phyloP scores from a whole-genome alignment of 805 yeast genomes.

The Zygoascus ofunaensis region DNA sequence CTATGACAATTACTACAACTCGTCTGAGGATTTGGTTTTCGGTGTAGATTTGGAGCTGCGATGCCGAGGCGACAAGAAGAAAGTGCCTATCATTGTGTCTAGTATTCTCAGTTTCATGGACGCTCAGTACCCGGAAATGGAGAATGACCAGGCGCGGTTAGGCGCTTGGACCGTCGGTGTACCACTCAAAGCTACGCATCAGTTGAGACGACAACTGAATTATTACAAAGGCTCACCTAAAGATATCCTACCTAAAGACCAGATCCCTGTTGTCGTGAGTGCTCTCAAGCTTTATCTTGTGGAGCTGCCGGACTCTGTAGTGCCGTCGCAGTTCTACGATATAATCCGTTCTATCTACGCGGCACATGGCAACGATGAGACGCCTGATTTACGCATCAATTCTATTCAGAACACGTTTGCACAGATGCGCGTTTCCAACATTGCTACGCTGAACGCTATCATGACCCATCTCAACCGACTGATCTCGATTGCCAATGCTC shows the following conservation, averaged over 20 bases:
- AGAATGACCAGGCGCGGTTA: constrained; percentile 58
- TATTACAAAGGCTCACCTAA: constrained; percentile 21
- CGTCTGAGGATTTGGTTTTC: constrained; percentile 60
- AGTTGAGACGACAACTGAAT: constrained; percentile 47
- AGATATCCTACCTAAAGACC: constrained; percentile 29
- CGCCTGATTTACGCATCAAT: constrained; percentile 37
- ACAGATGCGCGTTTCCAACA: constrained; percentile 58
- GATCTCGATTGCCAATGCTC: constrained; percentile 39
- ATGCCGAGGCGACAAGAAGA: constrained; percentile 60
- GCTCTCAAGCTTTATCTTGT: constrained; percentile 62
- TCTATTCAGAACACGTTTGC: constrained; percentile 59
- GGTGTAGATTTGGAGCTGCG: constrained; percentile 70
- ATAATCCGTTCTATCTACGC: constrained; percentile 57
- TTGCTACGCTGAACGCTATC: constrained; percentile 75
- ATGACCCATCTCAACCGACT: constrained; percentile 65
- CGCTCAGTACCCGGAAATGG: constrained; percentile 52
- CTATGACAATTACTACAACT: constrained; percentile 72
- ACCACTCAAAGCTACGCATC: constrained; percentile 51
- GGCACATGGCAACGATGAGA: constrained; percentile 35
- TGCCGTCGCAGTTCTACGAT: constrained; percentile 58
- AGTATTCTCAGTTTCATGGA: constrained; percentile 61
- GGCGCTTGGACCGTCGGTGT: constrained; percentile 62
- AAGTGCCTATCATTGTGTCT: constrained; percentile 61
- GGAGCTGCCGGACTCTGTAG: constrained; percentile 71
- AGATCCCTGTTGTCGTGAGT: constrained; percentile 55